Base-by-base conservation (phyloP, 1,284 basidiomycete genomes). In the Boletus semigastroideus region DNA sequence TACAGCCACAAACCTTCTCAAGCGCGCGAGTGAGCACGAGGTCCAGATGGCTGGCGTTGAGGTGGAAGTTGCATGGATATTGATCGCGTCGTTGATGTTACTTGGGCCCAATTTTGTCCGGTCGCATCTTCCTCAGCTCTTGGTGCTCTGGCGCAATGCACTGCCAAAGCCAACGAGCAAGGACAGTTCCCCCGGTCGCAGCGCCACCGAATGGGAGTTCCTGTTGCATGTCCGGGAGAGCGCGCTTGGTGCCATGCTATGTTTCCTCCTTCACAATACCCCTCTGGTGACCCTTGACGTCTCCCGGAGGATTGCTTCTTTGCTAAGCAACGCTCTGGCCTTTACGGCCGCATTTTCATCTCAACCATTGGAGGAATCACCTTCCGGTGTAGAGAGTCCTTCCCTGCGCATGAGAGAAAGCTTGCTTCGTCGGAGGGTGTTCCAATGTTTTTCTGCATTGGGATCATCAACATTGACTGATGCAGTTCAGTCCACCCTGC, bases 61-160 rank as follows among this genome's bases (percentile, higher is more conserved):
- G 67, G 87, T 98, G 11, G 93, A 95, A 64, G 87, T 96, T 3
- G 94, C 96, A 0, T 99, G 97, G 97, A 93, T 88, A 14, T 76
- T 93, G 36, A 90, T 99, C 51, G 87, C 90, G 0, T 86, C 93
- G 0, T 75, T 99, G 45, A 94, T 98, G 89, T 82, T 90, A 5
- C 85, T 98, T 4, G 96, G 96, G 0, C 93, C 92, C 7, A 90
- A 93, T 60, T 98, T 98, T 62, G 92, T 98, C 45, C 85, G 92
- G 31, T 83, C 91, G 0, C 94, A 98, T 69, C 79, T 98, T 1
- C 88, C 94, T 0, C 94, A 98, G 63, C 77, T 99, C 8, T 80
- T 99, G 25, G 91, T 96, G 0, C 80, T 99, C 2, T 99, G 97
- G 97, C 79, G 96, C 33, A 99, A 99, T 62, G 94, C 97, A 2